These are phyloP conservation scores for Backusella liffmaniae DNA, from an alignment of 192 early-diverging fungal species.

Conservation along the genomic window DNA sequence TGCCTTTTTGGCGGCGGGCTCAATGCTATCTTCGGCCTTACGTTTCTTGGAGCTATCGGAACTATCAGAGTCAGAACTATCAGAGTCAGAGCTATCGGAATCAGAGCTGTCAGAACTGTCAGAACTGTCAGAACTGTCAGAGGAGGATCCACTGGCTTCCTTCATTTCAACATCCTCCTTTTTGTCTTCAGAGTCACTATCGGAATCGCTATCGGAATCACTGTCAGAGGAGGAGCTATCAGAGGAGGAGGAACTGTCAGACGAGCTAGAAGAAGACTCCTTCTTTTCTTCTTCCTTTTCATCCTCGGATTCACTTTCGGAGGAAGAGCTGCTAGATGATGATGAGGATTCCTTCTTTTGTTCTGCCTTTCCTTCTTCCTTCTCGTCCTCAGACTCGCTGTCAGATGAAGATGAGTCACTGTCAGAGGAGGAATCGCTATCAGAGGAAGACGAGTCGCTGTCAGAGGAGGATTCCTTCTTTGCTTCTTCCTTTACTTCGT, in stretches of 20 bases:
- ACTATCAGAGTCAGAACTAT: neutral
- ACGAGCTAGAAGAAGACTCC: neutral
- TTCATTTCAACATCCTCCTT: constrained; percentile 2
- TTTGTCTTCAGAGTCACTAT: constrained; percentile 6
- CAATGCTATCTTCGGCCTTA: constrained; percentile 36
- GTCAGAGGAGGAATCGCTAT: constrained; percentile 29
- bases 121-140: neutral
- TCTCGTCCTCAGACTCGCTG: constrained; percentile 12
- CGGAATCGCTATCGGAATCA: constrained; percentile 20
- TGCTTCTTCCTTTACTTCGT: neutral
- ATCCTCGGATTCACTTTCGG: constrained; percentile 13
- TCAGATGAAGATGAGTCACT: constrained; percentile 13
- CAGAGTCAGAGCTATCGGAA: neutral
- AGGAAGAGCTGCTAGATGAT: neutral
- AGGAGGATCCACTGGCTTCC: neutral
- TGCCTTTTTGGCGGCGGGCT: constrained; percentile 10
- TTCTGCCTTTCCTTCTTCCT: neutral
- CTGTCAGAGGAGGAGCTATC: constrained; percentile 16
- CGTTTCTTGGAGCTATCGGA: constrained; percentile 43
- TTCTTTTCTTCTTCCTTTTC: neutral
- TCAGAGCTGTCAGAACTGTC: neutral
- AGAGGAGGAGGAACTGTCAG: neutral
- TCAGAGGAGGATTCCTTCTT: neutral
- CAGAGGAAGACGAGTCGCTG: neutral
- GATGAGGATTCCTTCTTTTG: neutral